Conservation (phyloP, 148 eudicot species). For the Spergularia marina region DNA sequence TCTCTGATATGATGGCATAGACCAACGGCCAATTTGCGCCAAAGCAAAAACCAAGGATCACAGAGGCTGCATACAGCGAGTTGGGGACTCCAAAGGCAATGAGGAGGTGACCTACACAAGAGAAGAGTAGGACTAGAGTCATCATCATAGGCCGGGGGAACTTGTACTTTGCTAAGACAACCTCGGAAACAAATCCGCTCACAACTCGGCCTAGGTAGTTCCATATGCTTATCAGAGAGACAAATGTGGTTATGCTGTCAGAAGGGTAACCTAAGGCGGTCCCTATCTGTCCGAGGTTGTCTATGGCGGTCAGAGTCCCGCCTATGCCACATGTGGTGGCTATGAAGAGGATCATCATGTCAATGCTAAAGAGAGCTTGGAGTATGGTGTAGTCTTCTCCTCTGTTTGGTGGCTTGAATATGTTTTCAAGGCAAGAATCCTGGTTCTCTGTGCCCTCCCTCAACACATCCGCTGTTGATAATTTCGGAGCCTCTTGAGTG, state of each 20-base stretch:
- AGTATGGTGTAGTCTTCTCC: slow-evolving; percentile 38
- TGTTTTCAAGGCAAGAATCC: slow-evolving; percentile 18
- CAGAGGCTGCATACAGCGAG: slow-evolving; percentile 31
- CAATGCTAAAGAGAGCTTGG: slow-evolving; percentile 37
- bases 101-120: slow-evolving; percentile 36
- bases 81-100: slow-evolving; percentile 32
- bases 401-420: slow-evolving; percentile 30
- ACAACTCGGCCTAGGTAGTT: slow-evolving; percentile 36
- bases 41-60: slow-evolving; percentile 34
- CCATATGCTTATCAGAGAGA: slow-evolving; percentile 41
- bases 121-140: slow-evolving; percentile 23
- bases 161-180: slow-evolving; percentile 28
- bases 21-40: slow-evolving; percentile 35
- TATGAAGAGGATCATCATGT: slow-evolving; percentile 33
- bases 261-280: slow-evolving; percentile 33
- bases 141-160: slow-evolving; percentile 36
- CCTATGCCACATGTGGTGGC: slow-evolving; percentile 36
- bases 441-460: neutral
- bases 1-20: slow-evolving; percentile 33
- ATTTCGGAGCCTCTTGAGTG: neutral
- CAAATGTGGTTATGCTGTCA: slow-evolving; percentile 28
- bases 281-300: slow-evolving; percentile 38
- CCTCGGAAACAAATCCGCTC: slow-evolving; percentile 30
- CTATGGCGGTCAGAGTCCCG: slow-evolving; percentile 33
- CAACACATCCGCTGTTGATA: neutral